phyloP scores from a whole-genome alignment of 2,329 filamentous ascomycete species.

The Monosporascus sp. region DNA sequence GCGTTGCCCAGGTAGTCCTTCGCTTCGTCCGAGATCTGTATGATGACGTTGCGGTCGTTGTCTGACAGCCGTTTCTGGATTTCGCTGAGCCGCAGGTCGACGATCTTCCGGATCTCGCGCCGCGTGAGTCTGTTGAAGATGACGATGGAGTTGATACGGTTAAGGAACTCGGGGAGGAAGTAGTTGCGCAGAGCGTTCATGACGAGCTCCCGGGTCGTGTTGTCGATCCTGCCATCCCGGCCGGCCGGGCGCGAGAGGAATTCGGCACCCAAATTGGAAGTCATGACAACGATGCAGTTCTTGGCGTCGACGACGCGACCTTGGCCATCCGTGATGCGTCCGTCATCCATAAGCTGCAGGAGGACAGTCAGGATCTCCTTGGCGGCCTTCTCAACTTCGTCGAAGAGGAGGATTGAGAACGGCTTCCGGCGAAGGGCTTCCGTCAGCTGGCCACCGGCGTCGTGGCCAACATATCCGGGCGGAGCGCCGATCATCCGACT shows the following conservation, averaged over 20 bases:
- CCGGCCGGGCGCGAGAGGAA: conserved; percentile 76
- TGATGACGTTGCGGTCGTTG: conserved; percentile 81
- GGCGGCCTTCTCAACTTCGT: conserved; percentile 97
- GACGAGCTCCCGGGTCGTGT: conserved; percentile 79
- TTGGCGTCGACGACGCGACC: conserved; percentile 89
- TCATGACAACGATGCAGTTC: conserved; percentile 99
- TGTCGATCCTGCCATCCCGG: conserved; percentile 79
- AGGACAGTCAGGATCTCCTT: conserved; percentile 96
- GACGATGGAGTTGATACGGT: conserved; percentile 91
- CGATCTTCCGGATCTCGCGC: conserved; percentile 88
- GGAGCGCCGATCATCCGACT: conserved; percentile 97
- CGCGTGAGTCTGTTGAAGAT: conserved; percentile 97
- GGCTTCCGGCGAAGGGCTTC: conserved; percentile 90
- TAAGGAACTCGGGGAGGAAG: conserved; percentile 97
- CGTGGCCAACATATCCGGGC: conserved; percentile 94
- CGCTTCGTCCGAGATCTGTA: conserved; percentile 76
- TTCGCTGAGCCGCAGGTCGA: conserved; percentile 80
- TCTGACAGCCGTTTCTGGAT: conserved; percentile 85
- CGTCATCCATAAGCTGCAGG: conserved; percentile 99
- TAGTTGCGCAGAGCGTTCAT: conserved; percentile 89
- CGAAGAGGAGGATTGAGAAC: conserved; percentile 96
- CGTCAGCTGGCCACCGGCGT: conserved; percentile 91
- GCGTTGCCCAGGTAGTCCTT: conserved; percentile 89
- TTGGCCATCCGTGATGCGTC: conserved; percentile 96
- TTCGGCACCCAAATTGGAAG: conserved; percentile 92